phyloP scores from a whole-genome alignment of 495 filamentous ascomycete species.

The Podospora pseudoanserina region DNA sequence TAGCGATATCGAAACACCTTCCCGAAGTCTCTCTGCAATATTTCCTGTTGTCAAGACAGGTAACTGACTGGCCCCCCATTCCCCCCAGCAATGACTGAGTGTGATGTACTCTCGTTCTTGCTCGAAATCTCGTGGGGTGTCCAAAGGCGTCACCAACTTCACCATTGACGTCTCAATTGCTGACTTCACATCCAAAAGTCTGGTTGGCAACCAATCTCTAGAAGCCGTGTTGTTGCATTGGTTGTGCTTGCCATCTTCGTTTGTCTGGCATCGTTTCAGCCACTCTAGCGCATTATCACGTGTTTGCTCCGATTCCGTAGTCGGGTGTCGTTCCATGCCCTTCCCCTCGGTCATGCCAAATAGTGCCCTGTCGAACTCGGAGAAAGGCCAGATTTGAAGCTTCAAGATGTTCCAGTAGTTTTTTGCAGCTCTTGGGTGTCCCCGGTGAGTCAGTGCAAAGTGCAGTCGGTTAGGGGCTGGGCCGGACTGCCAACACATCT shows the following conservation, averaged over 20 bases:
- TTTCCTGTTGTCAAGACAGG: background rate
- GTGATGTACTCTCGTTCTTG: background rate
- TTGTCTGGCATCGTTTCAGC: background rate
- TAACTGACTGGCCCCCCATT: background rate
- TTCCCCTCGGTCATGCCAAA: background rate
- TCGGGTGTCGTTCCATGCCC: background rate
- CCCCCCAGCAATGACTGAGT: background rate
- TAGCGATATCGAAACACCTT: background rate
- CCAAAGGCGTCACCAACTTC: background rate
- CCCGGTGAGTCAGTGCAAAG: background rate
- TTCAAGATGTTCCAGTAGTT: background rate
- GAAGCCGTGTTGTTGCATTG: background rate
- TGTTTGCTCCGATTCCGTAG: background rate
- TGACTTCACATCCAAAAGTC: background rate
- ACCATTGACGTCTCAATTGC: background rate
- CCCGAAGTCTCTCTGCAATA: background rate
- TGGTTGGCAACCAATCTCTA: background rate
- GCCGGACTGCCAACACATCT: conserved; percentile 14
- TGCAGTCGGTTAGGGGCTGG: background rate
- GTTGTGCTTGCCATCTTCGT: background rate
- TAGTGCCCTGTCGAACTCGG: background rate
- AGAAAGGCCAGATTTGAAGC: background rate
- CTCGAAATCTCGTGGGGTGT: background rate
- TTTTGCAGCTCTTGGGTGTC: background rate
- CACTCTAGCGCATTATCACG: background rate